Evolutionary conservation across 345 rosid genomes (phyloP).

Genomic region (Raphanus sativus): DNA sequence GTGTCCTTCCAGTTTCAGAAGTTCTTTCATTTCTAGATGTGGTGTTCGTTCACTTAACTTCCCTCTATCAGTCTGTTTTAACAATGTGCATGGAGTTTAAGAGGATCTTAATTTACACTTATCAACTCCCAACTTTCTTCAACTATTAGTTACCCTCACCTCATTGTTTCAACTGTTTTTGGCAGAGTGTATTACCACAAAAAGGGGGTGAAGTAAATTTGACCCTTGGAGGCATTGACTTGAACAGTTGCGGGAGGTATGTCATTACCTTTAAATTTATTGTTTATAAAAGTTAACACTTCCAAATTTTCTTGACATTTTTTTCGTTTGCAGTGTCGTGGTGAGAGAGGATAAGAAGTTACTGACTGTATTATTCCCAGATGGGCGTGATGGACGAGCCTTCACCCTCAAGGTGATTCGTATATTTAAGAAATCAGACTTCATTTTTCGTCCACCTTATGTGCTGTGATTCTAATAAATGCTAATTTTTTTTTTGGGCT

Average conservation of each 20-base stretch:
- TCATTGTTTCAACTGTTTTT: slow-evolving; percentile 25
- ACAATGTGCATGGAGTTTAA: neutral
- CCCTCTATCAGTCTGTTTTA: neutral
- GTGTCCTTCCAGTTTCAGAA: neutral
- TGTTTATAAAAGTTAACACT: slow-evolving; percentile 14
- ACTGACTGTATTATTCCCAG: slow-evolving; percentile 93
- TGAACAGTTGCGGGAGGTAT: slow-evolving; percentile 96
- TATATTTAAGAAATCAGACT: slow-evolving; percentile 8
- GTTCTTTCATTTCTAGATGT: neutral
- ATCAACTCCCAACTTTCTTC: neutral
- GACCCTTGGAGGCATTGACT: slow-evolving; percentile 96
- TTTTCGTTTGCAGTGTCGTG: slow-evolving; percentile 67
- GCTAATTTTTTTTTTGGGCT: slow-evolving; percentile 2
- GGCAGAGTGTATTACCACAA: slow-evolving; percentile 88
- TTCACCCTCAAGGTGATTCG: slow-evolving; percentile 88
- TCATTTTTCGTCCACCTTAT: slow-evolving; percentile 7
- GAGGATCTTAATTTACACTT: slow-evolving; percentile 4
- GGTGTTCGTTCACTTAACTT: neutral
- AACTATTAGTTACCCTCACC: neutral
- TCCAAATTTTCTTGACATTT: slow-evolving; percentile 13
- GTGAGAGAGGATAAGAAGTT: slow-evolving; percentile 95
- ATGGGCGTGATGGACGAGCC: slow-evolving; percentile 99
- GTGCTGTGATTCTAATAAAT: slow-evolving; percentile 15
- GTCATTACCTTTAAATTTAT: slow-evolving; percentile 9
- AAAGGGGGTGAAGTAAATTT: slow-evolving; percentile 90